A percentile compares a stretch with the other conserved stretches of the same genome.
Evolutionary conservation across 2,329 filamentous ascomycete genomes (phyloP).

Genomic region (Clonostachys sp.): DNA sequence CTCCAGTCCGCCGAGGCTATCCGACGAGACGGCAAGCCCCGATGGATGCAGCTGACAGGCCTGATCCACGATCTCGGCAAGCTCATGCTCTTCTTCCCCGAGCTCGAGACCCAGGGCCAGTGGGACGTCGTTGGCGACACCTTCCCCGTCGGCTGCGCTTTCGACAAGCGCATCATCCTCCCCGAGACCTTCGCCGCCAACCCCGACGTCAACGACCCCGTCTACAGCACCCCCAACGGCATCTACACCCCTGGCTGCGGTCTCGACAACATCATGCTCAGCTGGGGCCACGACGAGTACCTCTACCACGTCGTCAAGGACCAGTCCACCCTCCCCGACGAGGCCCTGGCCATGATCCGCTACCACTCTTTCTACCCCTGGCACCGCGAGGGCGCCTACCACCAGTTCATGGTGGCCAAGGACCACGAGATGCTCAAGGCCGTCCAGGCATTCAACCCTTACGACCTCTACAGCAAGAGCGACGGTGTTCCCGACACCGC

Average conservation of each 20-base stretch:
- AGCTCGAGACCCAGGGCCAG: constrained; percentile 65
- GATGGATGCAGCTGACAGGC: constrained; percentile 77
- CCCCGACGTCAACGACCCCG: constrained; percentile 64
- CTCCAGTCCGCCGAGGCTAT: constrained; percentile 88
- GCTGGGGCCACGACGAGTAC: constrained; percentile 88
- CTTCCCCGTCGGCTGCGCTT: constrained; percentile 73
- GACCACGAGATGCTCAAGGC: constrained; percentile 77
- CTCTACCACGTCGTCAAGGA: constrained; percentile 83
- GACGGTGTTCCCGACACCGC: constrained; percentile 74
- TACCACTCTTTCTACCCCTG: constrained; percentile 94
- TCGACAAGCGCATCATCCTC: constrained; percentile 75
- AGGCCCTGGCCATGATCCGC: constrained; percentile 87
- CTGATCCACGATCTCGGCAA: constrained; percentile 79
- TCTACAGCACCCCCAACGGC: constrained; percentile 73
- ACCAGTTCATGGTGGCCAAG: constrained; percentile 77
- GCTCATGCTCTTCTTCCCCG: constrained; percentile 72
- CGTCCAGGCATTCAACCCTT: constrained; percentile 84
- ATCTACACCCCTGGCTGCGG: constrained; percentile 80
- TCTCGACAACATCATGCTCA: constrained; percentile 82
- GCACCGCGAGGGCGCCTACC: constrained; percentile 79
- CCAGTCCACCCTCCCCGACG: constrained; percentile 71
- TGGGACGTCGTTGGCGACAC: constrained; percentile 93
- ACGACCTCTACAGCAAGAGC: constrained; percentile 89
- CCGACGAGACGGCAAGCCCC: constrained; percentile 75
- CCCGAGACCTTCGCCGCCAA: constrained; percentile 73